Evolutionary conservation across 2,329 filamentous ascomycete species (phyloP), one percentile per base, ranked within the genome.

Genomic region (Fusarium sp.): DNA sequence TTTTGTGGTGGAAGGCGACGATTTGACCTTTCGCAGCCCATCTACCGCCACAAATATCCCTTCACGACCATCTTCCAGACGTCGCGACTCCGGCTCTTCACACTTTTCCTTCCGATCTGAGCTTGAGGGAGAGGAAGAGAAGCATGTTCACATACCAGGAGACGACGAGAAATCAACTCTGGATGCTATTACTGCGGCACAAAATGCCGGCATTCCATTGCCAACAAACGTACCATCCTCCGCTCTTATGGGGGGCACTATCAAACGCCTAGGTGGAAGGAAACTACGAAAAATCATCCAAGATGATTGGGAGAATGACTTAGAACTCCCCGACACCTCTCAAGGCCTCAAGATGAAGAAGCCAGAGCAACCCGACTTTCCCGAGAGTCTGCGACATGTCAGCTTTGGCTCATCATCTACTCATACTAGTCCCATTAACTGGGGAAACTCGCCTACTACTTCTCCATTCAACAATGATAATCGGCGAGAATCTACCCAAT

Each of bases 171-270:
- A 89, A 68, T 93, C 93, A 2, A 97, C 92, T 11, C 83, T 91
- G 72, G 92, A 97, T 77, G 95, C 96, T 63, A 95, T 99, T 74
- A 89, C 92, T 24, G 92, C 94, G 8, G 95, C 95, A 34, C 92
- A 94, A 75, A 91, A 90, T 77, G 95, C 94, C 26, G 96, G 96
- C 72, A 97, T 99, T 69, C 95, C 96, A 8, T 89, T 98, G 58
- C 96, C 96, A 28, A 85, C 88, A 52, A 95, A 95, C 77, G 90
- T 98, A 33, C 94, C 95, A 2, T 89, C 92, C 31, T 97, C 95
- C 20, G 96, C 96, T 31, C 84, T 99, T 42, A 88, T 96, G 78
- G 95, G 95, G 54, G 96, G 96, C 53, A 95, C 94, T 11, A 98
- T 98, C 77, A 97, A 97, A 82, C 87, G 95, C 72, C 85, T 98